Conservation (phyloP, 768 basidiomycete species). For the Amanita exitialis region DNA sequence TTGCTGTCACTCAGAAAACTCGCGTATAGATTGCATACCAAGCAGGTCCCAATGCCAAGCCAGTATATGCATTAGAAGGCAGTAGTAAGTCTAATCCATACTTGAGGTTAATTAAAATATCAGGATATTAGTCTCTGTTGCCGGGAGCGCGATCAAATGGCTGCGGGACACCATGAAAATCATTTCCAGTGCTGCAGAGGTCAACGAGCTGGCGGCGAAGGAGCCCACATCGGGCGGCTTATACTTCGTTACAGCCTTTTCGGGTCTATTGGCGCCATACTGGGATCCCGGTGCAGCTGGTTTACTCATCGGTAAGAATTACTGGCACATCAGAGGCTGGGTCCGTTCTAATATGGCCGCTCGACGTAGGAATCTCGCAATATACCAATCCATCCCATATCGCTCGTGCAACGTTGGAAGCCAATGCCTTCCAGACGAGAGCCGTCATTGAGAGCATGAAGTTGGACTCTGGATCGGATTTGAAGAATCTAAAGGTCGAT, state of each 20-base stretch:
- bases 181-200: constrained; percentile 71
- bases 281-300: constrained; percentile 95
- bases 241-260: constrained; percentile 96
- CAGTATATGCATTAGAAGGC: constrained; percentile 92
- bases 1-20: constrained; percentile 2
- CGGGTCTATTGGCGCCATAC: constrained; percentile 91
- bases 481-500: constrained; percentile 88
- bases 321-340: background rate
- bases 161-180: constrained; percentile 84
- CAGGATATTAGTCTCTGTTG: constrained; percentile 63
- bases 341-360: background rate
- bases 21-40: constrained; percentile 73
- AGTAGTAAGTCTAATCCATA: constrained; percentile 51
- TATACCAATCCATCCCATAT: constrained; percentile 92
- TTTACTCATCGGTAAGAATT: constrained; percentile 56
- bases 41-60: constrained; percentile 64
- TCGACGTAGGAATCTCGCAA: constrained; percentile 53
- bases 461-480: constrained; percentile 69
- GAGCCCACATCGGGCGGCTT: constrained; percentile 79
- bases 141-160: constrained; percentile 96
- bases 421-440: constrained; percentile 91
- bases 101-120: background rate
- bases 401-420: constrained; percentile 90
- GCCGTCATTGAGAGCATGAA: constrained; percentile 96
- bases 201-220: constrained; percentile 74